These are phyloP conservation scores for Trametopsis cervina DNA, from an alignment of 768 basidiomycete genomes.

Conservation along the genomic window DNA sequence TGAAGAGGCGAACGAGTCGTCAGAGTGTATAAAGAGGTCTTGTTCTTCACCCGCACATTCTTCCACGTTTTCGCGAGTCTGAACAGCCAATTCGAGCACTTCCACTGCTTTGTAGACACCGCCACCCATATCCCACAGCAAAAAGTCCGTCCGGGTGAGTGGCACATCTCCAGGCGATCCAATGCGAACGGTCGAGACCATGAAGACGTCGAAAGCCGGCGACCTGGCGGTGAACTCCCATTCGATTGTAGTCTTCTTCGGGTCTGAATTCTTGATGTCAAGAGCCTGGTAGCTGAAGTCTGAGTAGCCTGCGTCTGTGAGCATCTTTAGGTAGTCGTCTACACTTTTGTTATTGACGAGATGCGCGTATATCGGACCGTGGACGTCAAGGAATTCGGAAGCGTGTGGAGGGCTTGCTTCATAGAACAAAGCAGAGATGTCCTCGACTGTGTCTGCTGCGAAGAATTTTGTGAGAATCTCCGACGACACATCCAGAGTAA, in stretches of 20 bases:
- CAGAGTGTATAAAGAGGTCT: neutral
- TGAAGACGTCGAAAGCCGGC: neutral
- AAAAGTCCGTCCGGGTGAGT: neutral
- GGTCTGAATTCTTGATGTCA: neutral
- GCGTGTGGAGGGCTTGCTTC: neutral
- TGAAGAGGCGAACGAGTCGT: neutral
- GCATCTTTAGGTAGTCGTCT: neutral
- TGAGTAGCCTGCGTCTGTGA: neutral
- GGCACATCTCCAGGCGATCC: neutral
- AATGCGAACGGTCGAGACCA: neutral
- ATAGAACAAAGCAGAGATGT: neutral
- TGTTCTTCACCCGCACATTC: neutral
- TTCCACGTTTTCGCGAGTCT: neutral
- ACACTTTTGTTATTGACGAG: neutral
- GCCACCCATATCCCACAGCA: neutral
- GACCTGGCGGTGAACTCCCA: neutral
- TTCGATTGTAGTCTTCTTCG: neutral
- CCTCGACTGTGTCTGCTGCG: neutral
- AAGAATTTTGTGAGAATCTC: too few species aligned
- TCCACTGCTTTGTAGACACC: neutral
- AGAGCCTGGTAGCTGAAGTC: neutral
- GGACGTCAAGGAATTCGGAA: neutral
- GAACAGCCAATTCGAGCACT: neutral
- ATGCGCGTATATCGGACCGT: neutral
- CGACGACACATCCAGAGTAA: too few species aligned